Conservation (phyloP, 2,329 filamentous ascomycete species). For the Huntiella moniliformis region DNA sequence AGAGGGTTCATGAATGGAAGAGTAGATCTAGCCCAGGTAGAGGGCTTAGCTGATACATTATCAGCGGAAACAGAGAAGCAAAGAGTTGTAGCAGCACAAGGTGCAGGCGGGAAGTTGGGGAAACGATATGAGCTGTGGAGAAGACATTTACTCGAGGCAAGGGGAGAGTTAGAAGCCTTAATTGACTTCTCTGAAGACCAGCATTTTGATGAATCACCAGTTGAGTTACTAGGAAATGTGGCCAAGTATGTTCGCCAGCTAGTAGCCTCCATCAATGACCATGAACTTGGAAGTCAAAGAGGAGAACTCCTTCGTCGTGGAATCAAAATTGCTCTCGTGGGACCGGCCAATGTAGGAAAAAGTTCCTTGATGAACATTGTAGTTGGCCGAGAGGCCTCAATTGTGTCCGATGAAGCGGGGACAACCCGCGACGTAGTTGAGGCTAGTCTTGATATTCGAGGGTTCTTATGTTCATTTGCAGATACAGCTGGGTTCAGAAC, state of each 20-base stretch:
- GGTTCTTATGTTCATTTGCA: constrained; percentile 82
- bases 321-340: constrained; percentile 70
- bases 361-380: constrained; percentile 82
- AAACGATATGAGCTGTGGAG: constrained; percentile 72
- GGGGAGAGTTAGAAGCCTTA: constrained; percentile 81
- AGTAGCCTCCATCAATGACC: constrained; percentile 41
- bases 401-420: constrained; percentile 81
- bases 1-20: constrained; percentile 77
- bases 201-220: constrained; percentile 78
- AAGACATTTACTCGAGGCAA: constrained; percentile 52
- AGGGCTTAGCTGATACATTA: constrained; percentile 43
- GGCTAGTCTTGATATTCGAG: constrained; percentile 70
- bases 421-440: constrained; percentile 92
- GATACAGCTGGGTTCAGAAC: constrained; percentile 80
- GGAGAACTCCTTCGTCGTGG: constrained; percentile 72
- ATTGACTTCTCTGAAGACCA: constrained; percentile 98
- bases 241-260: constrained; percentile 43
- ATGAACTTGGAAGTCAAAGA: constrained; percentile 59
- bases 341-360: constrained; percentile 87
- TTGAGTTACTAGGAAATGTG: constrained; percentile 52
- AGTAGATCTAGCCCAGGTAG: constrained; percentile 70
- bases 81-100: constrained; percentile 65
- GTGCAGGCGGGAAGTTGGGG: constrained; percentile 50
- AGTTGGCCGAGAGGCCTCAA: constrained; percentile 82
- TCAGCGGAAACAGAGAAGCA: constrained; percentile 78